phyloP scores from a whole-genome alignment of 2,329 filamentous ascomycete genomes.

The Penicillium thymicola region DNA sequence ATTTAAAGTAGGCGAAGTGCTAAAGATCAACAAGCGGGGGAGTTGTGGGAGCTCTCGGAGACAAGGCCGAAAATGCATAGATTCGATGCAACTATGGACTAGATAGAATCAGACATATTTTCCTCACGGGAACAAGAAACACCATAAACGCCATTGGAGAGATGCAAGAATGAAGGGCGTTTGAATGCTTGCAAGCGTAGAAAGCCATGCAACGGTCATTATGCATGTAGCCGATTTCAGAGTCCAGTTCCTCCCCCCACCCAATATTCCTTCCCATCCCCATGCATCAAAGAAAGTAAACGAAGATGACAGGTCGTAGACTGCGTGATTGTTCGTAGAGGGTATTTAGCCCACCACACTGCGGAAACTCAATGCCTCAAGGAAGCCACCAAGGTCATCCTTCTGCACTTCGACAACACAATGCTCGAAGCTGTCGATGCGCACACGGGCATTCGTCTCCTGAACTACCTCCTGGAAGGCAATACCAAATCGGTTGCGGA shows the following conservation, averaged over 20 bases:
- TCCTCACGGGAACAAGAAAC: constrained; percentile 3
- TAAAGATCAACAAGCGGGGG: constrained; percentile 8
- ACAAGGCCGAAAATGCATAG: constrained; percentile 19
- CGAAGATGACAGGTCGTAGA: constrained; percentile 24
- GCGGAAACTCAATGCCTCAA: constrained; percentile 90
- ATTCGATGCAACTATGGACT: constrained; percentile 7
- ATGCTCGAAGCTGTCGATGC: constrained; percentile 96
- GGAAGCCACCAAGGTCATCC: constrained; percentile 84
- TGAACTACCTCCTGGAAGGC: constrained; percentile 94
- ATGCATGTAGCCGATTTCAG: constrained; percentile 11
- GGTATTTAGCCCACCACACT: constrained; percentile 62
- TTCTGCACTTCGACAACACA: constrained; percentile 97
- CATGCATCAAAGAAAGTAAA: constrained; percentile 16
- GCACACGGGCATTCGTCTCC: constrained; percentile 82
- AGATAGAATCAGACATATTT: constrained; percentile 15
- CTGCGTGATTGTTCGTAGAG: constrained; percentile 20
- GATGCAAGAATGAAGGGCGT: constrained; percentile 16
- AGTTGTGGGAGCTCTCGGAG: constrained; percentile 9
- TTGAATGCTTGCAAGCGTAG: constrained; percentile 16
- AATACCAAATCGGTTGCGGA: constrained; percentile 85
- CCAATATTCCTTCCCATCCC: constrained; percentile 10
- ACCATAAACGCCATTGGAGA: constrained; percentile 20
- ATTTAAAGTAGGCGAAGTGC: background rate
- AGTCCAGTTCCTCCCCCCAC: constrained; percentile 13
- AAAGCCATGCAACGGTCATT: constrained; percentile 18